Conservation (phyloP, 176 grass and related monocot genomes). For the Neostapfia colusana region DNA sequence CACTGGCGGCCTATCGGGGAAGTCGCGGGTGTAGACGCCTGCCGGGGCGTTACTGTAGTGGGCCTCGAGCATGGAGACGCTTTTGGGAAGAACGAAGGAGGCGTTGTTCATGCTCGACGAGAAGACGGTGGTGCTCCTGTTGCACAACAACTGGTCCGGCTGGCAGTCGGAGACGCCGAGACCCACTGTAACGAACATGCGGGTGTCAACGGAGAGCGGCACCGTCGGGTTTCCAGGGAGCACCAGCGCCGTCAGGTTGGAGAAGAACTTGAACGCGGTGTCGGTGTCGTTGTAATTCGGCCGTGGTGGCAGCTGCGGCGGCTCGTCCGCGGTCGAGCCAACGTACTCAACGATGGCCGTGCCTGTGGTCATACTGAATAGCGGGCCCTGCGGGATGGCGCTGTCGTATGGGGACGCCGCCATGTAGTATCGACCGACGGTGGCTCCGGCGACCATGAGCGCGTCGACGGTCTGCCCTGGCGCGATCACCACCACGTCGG, state of each 20-base stretch:
- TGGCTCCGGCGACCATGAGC: conserved; percentile 53
- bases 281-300: conserved; percentile 32
- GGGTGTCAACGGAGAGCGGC: conserved; percentile 48
- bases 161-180: conserved; percentile 46
- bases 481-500: conserved; percentile 50
- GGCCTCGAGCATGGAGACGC: conserved; percentile 55
- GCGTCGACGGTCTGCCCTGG: conserved; percentile 75
- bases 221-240: conserved; percentile 40
- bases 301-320: neutral
- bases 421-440: conserved; percentile 47
- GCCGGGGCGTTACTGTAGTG: neutral
- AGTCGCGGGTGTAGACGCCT: conserved; percentile 59
- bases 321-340: neutral
- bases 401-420: conserved; percentile 55
- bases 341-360: conserved; percentile 50
- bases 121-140: neutral
- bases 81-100: conserved; percentile 46
- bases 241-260: conserved; percentile 56
- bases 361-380: conserved; percentile 22
- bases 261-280: conserved; percentile 47
- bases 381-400: neutral
- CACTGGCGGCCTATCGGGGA: conserved; percentile 51
- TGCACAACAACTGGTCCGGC: conserved; percentile 43
- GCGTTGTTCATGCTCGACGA: conserved; percentile 79
- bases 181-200: conserved; percentile 61